Conservation (phyloP, 2,329 filamentous ascomycete genomes). For the Neofusicoccum parvum region DNA sequence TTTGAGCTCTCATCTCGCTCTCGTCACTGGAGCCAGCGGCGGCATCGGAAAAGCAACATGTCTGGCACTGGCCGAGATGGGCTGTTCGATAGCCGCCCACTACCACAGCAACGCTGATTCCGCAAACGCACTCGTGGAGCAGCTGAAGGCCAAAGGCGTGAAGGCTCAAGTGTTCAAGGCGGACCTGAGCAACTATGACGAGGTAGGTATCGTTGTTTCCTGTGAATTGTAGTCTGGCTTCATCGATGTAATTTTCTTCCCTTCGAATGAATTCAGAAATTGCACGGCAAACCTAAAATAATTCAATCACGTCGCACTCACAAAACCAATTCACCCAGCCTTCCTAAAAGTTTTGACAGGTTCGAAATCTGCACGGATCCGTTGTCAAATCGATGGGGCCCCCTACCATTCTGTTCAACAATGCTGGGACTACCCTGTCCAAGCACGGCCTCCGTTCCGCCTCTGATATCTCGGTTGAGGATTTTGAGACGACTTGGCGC, state of each 20-base stretch:
- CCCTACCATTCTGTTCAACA: slow-evolving; percentile 47
- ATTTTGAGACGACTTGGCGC: slow-evolving; percentile 42
- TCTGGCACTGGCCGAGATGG: slow-evolving; percentile 42
- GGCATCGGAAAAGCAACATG: slow-evolving; percentile 49
- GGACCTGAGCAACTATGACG: slow-evolving; percentile 40
- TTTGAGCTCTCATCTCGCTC: slow-evolving; percentile 31
- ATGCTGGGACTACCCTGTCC: slow-evolving; percentile 33
- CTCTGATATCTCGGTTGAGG: slow-evolving; percentile 37
- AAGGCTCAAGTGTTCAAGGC: slow-evolving; percentile 38
- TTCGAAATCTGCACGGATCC: slow-evolving; percentile 36
- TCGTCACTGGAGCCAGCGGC: slow-evolving; percentile 48
- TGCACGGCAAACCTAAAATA: too few relatives aligned
- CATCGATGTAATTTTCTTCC: too few relatives aligned
- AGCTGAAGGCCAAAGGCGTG: slow-evolving; percentile 34
- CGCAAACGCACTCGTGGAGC: slow-evolving; percentile 34
- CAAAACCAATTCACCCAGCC: neutral
- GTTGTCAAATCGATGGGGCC: slow-evolving; percentile 37
- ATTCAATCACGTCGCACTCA: neutral
- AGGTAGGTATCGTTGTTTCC: slow-evolving; percentile 28
- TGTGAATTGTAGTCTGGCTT: neutral
- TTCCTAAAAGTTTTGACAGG: slow-evolving; percentile 22
- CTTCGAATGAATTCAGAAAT: neutral
- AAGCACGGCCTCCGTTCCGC: slow-evolving; percentile 32
- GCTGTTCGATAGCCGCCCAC: slow-evolving; percentile 48
- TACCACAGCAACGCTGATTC: slow-evolving; percentile 40